A percentile compares a stretch with the other conserved stretches of the same genome.
phyloP scores from a whole-genome alignment of 805 yeast genomes.

The Candida maltosa region DNA sequence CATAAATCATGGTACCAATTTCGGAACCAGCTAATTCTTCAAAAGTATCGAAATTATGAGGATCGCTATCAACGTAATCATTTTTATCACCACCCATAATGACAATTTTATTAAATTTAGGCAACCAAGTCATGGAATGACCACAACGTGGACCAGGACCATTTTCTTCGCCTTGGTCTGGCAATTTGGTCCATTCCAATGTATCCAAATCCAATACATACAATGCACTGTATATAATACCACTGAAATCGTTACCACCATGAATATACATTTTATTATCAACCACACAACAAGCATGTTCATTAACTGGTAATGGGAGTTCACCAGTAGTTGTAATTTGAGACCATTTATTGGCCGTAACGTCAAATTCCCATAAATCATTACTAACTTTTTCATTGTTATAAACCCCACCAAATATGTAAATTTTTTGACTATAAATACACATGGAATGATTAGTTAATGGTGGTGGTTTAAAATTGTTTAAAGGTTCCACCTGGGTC shows the following conservation, averaged over 20 bases:
- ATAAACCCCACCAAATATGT: conserved; percentile 86
- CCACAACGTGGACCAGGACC: conserved; percentile 87
- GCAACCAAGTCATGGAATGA: conserved; percentile 75
- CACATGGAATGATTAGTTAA: conserved; percentile 89
- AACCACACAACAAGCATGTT: conserved; percentile 81
- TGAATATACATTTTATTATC: conserved; percentile 76
- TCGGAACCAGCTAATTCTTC: conserved; percentile 47
- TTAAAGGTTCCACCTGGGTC: conserved; percentile 63
- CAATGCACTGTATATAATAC: conserved; percentile 62
- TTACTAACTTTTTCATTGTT: conserved; percentile 64
- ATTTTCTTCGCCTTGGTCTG: conserved; percentile 41
- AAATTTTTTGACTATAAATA: conserved; percentile 72
- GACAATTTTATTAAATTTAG: conserved; percentile 63
- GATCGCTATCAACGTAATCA: conserved; percentile 55
- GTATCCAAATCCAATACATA: conserved; percentile 74
- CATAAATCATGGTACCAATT: conserved; percentile 57
- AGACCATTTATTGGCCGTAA: conserved; percentile 65
- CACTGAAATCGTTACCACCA: conserved; percentile 84
- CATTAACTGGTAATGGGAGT: conserved; percentile 84
- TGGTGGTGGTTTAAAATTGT: conserved; percentile 64
- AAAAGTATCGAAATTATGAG: conserved; percentile 49
- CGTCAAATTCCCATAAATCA: conserved; percentile 81
- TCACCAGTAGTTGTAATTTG: conserved; percentile 66
- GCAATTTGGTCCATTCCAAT: conserved; percentile 69
- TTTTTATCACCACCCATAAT: conserved; percentile 91